Percentiles rank a stretch among this genome's conserved stretches.
phyloP scores from a whole-genome alignment of 1,139 yeast species.

The Protomyces inundatus region DNA sequence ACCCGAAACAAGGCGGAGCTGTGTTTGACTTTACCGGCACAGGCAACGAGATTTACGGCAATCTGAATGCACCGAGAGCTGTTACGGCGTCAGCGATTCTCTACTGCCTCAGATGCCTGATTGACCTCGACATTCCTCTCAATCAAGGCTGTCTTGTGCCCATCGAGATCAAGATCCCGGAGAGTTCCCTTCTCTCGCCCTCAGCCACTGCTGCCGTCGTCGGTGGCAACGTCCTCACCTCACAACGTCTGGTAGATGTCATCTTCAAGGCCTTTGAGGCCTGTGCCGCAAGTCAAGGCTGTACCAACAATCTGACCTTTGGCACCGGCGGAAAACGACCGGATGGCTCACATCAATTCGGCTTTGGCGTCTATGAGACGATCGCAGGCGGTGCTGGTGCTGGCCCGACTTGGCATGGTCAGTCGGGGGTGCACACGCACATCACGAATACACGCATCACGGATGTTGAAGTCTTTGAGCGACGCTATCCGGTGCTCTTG shows the following conservation, averaged over 20 bases:
- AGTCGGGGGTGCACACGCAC: constrained; percentile 61
- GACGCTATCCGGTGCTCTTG: constrained; percentile 60
- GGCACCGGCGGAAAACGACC: constrained; percentile 48
- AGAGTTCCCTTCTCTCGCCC: constrained; percentile 65
- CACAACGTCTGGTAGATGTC: constrained; percentile 77
- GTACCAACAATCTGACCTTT: constrained; percentile 63
- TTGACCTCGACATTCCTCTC: constrained; percentile 71
- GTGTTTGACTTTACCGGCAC: constrained; percentile 58
- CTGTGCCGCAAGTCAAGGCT: constrained; percentile 71
- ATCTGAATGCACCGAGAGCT: constrained; percentile 61
- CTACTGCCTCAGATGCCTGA: constrained; percentile 69
- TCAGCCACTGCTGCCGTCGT: constrained; percentile 76
- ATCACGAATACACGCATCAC: constrained; percentile 70
- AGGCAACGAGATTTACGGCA: constrained; percentile 55
- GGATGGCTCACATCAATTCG: constrained; percentile 42
- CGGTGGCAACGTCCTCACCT: constrained; percentile 84
- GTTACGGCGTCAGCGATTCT: constrained; percentile 61
- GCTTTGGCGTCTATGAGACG: constrained; percentile 63
- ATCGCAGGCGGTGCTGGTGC: constrained; percentile 50
- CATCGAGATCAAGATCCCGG: constrained; percentile 59
- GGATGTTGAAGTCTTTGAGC: constrained; percentile 62
- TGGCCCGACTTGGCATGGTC: constrained; percentile 58
- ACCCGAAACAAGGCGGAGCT: constrained; percentile 47
- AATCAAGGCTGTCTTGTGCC: constrained; percentile 81
- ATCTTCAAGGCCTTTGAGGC: constrained; percentile 69